phyloP scores from a whole-genome alignment of 225 moss, liverwort and hornwort species.

The Pseudisothecium myosuroides region DNA sequence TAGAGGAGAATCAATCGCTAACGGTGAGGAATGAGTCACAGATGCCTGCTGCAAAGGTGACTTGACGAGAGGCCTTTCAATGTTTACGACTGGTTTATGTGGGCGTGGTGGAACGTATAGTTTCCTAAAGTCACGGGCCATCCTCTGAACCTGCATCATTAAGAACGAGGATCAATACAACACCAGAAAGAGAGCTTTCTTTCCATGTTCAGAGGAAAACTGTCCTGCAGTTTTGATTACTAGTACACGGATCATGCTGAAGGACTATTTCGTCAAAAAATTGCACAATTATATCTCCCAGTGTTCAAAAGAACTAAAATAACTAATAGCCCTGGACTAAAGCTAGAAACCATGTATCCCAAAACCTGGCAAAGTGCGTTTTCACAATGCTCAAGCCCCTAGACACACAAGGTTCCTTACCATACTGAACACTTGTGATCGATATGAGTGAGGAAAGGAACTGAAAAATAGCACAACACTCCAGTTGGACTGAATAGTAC shows the following conservation, averaged over 20 bases:
- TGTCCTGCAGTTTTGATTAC: not conserved
- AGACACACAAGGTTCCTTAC: not conserved
- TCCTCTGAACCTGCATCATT: slow-evolving; percentile 37
- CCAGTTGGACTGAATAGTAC: not conserved
- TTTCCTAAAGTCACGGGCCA: slow-evolving; percentile 38
- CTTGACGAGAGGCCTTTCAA: slow-evolving; percentile 3
- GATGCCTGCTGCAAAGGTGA: slow-evolving; percentile 5
- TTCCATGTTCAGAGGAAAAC: not conserved
- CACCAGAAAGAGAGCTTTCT: not conserved
- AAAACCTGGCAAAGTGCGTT: not conserved
- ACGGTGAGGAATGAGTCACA: not conserved
- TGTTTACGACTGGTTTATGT: slow-evolving; percentile 2
- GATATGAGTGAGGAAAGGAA: not conserved
- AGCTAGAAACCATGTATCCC: not conserved
- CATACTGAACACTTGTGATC: not conserved
- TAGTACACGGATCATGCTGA: not conserved
- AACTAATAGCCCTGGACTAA: not conserved
- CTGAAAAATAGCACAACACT: not conserved
- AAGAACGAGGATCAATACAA: not conserved
- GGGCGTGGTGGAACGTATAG: slow-evolving; percentile 34
- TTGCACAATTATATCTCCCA: not conserved
- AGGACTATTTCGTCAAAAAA: not conserved
- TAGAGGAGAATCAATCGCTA: not conserved
- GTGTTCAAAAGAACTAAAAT: not conserved
- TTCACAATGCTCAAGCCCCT: not conserved